Evolutionary conservation across 768 basidiomycete species (phyloP).

Genomic region (Xerocomellus intermedius): DNA sequence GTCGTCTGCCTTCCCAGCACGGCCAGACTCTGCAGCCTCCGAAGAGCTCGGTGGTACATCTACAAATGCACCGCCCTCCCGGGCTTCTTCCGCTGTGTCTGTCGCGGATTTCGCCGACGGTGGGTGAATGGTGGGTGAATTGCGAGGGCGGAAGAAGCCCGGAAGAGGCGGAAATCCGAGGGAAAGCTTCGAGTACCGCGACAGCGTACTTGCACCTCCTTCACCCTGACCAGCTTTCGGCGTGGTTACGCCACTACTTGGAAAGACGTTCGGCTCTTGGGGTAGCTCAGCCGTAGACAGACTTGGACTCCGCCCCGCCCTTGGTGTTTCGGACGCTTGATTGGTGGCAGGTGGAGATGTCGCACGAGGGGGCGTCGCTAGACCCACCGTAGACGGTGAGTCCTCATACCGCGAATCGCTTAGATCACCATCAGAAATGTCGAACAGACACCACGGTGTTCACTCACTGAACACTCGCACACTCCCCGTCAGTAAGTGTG

Average conservation of each 20-base stretch:
- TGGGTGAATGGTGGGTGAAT: constrained; percentile 44
- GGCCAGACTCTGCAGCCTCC: constrained; percentile 6
- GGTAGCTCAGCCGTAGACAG: constrained; percentile 20
- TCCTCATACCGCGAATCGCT: constrained; percentile 22
- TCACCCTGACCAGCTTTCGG: constrained; percentile 44
- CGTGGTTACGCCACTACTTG: constrained; percentile 56
- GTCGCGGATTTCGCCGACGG: constrained; percentile 21
- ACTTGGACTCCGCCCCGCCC: constrained; percentile 20
- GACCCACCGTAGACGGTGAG: constrained; percentile 20
- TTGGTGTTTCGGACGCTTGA: constrained; percentile 27
- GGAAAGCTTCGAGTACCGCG: constrained; percentile 41
- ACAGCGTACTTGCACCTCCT: constrained; percentile 28
- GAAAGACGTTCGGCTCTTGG: constrained; percentile 40
- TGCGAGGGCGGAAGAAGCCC: constrained; percentile 60
- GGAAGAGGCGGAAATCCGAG: constrained; percentile 63
- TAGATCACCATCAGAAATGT: constrained; percentile 11
- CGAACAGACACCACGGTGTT: not conserved
- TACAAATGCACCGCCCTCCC: constrained; percentile 17
- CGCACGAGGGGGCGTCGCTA: constrained; percentile 24
- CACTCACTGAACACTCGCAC: constrained; percentile 46
- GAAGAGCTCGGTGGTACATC: constrained; percentile 6
- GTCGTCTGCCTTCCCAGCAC: constrained; percentile 24
- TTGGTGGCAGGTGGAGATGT: constrained; percentile 12
- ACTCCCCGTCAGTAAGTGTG: constrained; percentile 74
- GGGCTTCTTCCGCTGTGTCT: constrained; percentile 20